Conservation (phyloP, 192 early-diverging fungal genomes). For the Coemansia furcata region DNA sequence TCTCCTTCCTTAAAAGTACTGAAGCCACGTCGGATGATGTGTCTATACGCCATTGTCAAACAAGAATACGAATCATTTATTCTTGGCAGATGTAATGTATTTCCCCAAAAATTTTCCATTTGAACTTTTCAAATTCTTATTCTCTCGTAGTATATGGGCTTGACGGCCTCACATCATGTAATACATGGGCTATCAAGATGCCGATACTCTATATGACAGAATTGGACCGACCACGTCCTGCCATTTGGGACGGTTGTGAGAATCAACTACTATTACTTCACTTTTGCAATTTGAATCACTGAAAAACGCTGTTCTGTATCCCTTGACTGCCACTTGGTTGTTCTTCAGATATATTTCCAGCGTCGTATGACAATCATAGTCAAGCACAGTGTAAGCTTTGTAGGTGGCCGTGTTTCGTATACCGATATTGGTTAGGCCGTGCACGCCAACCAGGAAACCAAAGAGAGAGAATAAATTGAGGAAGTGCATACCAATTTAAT, state of each 20-base stretch:
- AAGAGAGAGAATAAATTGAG: background rate
- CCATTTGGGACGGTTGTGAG: background rate
- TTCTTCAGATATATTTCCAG: background rate
- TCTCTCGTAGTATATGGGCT: background rate
- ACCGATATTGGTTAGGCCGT: background rate
- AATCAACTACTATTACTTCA: background rate
- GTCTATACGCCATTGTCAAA: background rate
- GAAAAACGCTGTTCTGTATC: background rate
- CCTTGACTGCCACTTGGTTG: background rate
- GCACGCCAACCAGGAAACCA: background rate
- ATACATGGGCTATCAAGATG: background rate
- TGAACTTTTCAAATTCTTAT: background rate
- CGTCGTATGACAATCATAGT: background rate
- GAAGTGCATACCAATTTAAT: background rate
- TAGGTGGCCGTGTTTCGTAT: background rate
- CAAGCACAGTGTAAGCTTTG: background rate
- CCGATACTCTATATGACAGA: background rate
- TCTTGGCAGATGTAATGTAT: too few species aligned
- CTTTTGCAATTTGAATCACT: background rate
- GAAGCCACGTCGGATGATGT: background rate
- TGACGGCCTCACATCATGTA: background rate
- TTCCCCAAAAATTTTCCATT: background rate
- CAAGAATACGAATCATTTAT: too few species aligned
- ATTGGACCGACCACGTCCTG: background rate
- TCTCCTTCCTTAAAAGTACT: slow-evolving; percentile 27